Base-by-base conservation (phyloP, 2,329 filamentous ascomycete species). In the Cercospora janseana region DNA sequence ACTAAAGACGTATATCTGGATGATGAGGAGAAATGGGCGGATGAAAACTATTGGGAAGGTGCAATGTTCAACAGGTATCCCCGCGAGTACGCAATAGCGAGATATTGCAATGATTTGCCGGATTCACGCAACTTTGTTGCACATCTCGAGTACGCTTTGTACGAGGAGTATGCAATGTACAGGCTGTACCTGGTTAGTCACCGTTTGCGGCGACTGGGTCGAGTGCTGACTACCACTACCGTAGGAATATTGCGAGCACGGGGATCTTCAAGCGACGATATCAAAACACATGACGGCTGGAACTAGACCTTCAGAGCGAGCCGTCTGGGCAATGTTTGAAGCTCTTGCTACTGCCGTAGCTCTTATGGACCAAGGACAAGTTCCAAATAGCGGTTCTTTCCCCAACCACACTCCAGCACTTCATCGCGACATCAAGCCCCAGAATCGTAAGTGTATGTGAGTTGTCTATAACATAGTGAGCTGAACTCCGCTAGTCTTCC, bases 341-440 rank as follows among this genome's bases (percentile, higher is more conserved):
- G 35, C 44, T 8, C 6, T 52, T 6, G 37, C 37, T 9, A 24
- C 44, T 15, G 38, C 37, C 28, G 21, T 31, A 2, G 34, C 40
- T 40, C 18, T 52, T n/a, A 48, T 52, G 50, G 15, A 48, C 15
- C 24, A 24, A 28, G 50, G 50, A 8, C 23, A 24, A 12, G 10
- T 35, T 6, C 43, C 43, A n/a, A 13, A 10, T 23, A 12, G 24
- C 7, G 16, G 1, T 18, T 2, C 31, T 35, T 18, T 18, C 20
- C 31, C 13, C 5, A 15, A 27, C 6, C 20, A 12, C 3, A 23
- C 20, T 12, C n/a, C 31, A 16, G n/a, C 12, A 16, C 24, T 31
- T 3, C 45, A 52, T 26, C 38, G 28, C 3, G 50, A 52, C 20
- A 28, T 52, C 24, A 52, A 52, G 21, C 45, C 50, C 10, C n/a